Conservation (phyloP, 768 basidiomycete genomes). For the Rhizopogon vulgaris region DNA sequence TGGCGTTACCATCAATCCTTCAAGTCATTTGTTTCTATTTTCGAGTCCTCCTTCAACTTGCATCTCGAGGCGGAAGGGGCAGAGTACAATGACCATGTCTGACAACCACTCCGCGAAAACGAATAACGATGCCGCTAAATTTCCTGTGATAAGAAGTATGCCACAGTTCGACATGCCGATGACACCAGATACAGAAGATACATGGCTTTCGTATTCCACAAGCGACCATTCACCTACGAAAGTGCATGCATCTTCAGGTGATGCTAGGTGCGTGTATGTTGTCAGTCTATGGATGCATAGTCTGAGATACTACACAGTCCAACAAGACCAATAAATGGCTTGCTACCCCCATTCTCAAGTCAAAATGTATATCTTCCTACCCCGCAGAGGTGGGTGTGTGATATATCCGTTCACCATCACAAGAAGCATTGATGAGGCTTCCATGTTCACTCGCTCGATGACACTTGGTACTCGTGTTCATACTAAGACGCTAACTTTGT, state of each 20-base stretch:
- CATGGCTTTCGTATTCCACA: not conserved
- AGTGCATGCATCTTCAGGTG: not conserved
- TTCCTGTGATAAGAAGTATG: not conserved
- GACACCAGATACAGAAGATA: not conserved
- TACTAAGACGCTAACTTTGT: slow-evolving; percentile 4
- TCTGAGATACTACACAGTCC: not conserved
- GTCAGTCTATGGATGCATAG: not conserved
- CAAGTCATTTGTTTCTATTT: not conserved
- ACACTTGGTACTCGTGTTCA: not conserved
- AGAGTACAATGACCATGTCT: not conserved
- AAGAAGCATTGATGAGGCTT: not conserved
- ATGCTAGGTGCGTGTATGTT: not conserved
- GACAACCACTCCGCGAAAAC: not conserved
- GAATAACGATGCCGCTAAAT: not conserved
- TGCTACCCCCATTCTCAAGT: slow-evolving; percentile 9
- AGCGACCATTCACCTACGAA: not conserved
- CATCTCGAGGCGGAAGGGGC: not conserved
- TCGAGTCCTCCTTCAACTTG: not conserved
- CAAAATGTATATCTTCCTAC: slow-evolving; percentile 21
- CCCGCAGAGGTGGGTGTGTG: slow-evolving; percentile 21
- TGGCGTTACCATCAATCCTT: not conserved
- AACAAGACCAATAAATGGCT: not conserved
- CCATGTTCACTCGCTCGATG: not conserved
- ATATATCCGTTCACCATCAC: not conserved
- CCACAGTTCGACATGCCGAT: not conserved